These are phyloP conservation scores for Colletotrichum eleusines DNA, from an alignment of 2,329 filamentous ascomycete species.

Conservation along the genomic window DNA sequence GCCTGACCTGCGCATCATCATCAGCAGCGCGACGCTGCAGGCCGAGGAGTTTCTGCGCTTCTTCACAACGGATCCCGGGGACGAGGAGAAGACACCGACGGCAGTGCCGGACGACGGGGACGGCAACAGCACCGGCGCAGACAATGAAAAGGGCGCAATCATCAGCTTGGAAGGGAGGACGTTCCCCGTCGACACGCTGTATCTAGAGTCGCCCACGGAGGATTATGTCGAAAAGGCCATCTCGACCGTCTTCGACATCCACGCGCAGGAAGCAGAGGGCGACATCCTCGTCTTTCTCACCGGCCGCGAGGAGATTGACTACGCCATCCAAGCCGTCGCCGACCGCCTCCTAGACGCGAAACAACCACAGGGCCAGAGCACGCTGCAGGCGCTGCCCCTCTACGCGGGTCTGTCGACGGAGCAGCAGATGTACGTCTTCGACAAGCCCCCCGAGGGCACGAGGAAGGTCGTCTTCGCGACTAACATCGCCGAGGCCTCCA, in stretches of 20 bases:
- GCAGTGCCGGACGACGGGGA: constrained; percentile 38
- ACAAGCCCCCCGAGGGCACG: constrained; percentile 82
- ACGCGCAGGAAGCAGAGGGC: constrained; percentile 81
- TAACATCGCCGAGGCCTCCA: constrained; percentile 95
- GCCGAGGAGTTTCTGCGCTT: constrained; percentile 88
- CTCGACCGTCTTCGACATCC: constrained; percentile 88
- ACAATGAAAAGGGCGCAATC: constrained; percentile 61
- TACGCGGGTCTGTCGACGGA: constrained; percentile 92
- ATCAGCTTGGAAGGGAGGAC: constrained; percentile 89
- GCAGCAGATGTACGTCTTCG: constrained; percentile 95
- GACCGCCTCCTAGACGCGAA: constrained; percentile 43
- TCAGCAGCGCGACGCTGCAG: constrained; percentile 94
- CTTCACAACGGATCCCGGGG: constrained; percentile 63
- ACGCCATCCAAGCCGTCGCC: constrained; percentile 77
- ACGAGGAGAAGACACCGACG: constrained; percentile 43
- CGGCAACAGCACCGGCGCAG: constrained; percentile 33
- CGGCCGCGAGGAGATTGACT: constrained; percentile 92
- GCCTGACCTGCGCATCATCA: constrained; percentile 85
- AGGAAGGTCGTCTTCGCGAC: constrained; percentile 94
- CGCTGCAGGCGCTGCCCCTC: constrained; percentile 79
- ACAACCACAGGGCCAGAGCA: constrained; percentile 63
- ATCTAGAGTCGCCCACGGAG: constrained; percentile 81
- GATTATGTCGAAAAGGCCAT: constrained; percentile 89
- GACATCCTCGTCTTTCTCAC: constrained; percentile 94
- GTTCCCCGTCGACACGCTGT: constrained; percentile 89